Percentiles rank a stretch among this genome's conserved stretches.
These are phyloP conservation scores for Citrullus mucosospermus DNA, from an alignment of 306 rosid genomes.

Conservation along the genomic window DNA sequence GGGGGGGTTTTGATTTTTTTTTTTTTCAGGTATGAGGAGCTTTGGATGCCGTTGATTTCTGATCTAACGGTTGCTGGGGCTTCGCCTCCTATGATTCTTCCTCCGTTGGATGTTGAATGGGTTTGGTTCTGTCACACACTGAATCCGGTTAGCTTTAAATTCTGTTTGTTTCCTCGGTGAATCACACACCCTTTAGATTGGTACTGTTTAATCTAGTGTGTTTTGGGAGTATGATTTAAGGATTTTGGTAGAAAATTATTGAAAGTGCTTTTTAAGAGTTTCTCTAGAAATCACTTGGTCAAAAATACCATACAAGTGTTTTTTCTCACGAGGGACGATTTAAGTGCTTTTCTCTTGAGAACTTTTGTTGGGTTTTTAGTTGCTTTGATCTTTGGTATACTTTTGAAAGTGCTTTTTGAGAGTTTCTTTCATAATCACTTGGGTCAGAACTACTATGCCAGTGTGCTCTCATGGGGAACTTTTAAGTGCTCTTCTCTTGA, in stretches of 20 bases:
- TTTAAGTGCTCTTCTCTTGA: background rate
- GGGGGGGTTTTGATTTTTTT: background rate
- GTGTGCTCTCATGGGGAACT: background rate
- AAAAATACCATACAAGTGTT: background rate
- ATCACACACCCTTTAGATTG: background rate
- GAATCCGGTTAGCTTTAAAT: conserved; percentile 30
- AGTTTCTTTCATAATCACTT: too few relatives aligned
- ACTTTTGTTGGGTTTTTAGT: background rate
- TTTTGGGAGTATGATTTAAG: background rate
- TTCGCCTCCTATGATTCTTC: conserved; percentile 45
- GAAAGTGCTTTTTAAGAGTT: background rate
- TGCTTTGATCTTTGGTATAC: background rate
- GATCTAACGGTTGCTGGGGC: conserved; percentile 39
- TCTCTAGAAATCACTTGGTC: background rate
- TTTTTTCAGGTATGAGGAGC: conserved; percentile 42
- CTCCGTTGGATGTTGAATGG: conserved; percentile 82
- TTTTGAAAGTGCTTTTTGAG: background rate
- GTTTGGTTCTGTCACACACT: conserved; percentile 91
- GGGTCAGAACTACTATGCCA: background rate
- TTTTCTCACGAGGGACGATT: background rate
- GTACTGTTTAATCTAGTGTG: background rate
- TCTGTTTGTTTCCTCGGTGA: conserved; percentile 4
- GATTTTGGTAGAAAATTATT: background rate
- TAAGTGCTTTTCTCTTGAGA: background rate
- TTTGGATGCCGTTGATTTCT: conserved; percentile 94